phyloP scores from a whole-genome alignment of 495 filamentous ascomycete species.

The Penicilliopsis zonata region DNA sequence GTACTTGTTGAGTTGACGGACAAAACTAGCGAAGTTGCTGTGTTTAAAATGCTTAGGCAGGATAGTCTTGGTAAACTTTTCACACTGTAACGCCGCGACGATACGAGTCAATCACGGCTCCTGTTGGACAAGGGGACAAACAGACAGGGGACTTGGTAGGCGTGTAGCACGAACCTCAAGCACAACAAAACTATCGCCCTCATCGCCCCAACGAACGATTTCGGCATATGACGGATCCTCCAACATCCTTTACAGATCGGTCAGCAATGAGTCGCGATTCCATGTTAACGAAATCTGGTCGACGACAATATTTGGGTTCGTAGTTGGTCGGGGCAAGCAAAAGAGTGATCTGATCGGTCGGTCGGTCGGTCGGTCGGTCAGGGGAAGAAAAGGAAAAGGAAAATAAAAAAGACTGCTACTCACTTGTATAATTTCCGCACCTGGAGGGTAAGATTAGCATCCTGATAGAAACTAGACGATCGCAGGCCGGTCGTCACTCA shows the following conservation, averaged over 20 bases:
- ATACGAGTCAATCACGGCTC: neutral
- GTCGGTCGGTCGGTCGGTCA: neutral
- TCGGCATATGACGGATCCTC: constrained; percentile 87
- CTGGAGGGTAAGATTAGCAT: constrained; percentile 38
- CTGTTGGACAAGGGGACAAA: neutral
- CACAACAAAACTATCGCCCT: constrained; percentile 93
- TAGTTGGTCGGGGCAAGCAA: neutral
- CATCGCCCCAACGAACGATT: constrained; percentile 91
- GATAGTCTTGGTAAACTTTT: constrained; percentile 96
- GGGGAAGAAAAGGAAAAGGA: constrained; percentile 5
- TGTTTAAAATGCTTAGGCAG: constrained; percentile 98
- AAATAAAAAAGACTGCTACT: constrained; percentile 14
- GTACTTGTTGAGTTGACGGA: constrained; percentile 97
- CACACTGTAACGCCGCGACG: constrained; percentile 50
- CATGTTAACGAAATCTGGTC: too few relatives aligned
- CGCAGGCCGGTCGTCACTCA: constrained; percentile 30
- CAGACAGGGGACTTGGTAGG: neutral
- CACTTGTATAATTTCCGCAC: constrained; percentile 99
- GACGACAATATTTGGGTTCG: neutral
- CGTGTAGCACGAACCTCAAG: too few relatives aligned
- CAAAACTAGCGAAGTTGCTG: constrained; percentile 98
- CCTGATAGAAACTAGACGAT: constrained; percentile 3
- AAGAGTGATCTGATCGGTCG: neutral
- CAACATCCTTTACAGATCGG: constrained; percentile 83
- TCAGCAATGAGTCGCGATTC: too few relatives aligned